Evolutionary conservation across 768 basidiomycete genomes (phyloP).

Genomic region (Trametes villosa): DNA sequence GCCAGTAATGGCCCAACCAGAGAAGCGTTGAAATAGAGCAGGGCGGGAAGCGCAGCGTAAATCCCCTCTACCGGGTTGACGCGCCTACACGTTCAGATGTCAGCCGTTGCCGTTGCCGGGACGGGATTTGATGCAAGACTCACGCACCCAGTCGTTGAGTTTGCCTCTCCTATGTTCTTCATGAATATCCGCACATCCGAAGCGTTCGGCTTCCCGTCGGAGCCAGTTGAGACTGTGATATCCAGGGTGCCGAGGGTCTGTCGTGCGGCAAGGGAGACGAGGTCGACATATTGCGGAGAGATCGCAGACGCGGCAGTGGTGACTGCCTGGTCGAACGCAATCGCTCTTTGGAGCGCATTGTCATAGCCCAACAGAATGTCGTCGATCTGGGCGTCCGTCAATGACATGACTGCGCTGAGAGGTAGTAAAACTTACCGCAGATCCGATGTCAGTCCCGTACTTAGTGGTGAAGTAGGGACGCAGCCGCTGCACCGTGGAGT

Average conservation of each 20-base stretch:
- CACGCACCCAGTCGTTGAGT: no score
- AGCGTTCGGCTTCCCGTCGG: conserved; percentile 23
- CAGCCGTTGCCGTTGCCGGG: no score
- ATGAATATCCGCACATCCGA: conserved; percentile 32
- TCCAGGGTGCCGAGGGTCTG: conserved; percentile 34
- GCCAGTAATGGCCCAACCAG: conserved; percentile 31
- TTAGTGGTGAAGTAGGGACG: conserved; percentile 26
- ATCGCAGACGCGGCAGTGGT: conserved; percentile 24
- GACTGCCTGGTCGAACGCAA: conserved; percentile 31
- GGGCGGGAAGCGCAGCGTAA: conserved; percentile 36
- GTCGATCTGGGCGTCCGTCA: conserved; percentile 22
- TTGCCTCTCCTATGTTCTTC: conserved; percentile 19
- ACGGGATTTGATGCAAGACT: no score
- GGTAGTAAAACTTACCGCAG: neutral
- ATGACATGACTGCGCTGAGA: no score
- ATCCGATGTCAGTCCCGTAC: neutral
- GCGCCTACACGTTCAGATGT: no score
- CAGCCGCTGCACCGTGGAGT: conserved; percentile 18
- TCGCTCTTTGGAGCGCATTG: conserved; percentile 16
- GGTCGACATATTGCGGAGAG: conserved; percentile 28
- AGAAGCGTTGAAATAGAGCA: conserved; percentile 37
- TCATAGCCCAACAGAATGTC: conserved; percentile 26
- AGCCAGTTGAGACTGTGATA: conserved; percentile 28
- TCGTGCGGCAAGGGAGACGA: conserved; percentile 32
- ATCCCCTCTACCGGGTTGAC: conserved; percentile 40